Percentiles rank a stretch among this genome's conserved stretches.
Evolutionary conservation across 1,139 yeast species (phyloP).

Genomic region (Pneumocystis oryctolagi): DNA sequence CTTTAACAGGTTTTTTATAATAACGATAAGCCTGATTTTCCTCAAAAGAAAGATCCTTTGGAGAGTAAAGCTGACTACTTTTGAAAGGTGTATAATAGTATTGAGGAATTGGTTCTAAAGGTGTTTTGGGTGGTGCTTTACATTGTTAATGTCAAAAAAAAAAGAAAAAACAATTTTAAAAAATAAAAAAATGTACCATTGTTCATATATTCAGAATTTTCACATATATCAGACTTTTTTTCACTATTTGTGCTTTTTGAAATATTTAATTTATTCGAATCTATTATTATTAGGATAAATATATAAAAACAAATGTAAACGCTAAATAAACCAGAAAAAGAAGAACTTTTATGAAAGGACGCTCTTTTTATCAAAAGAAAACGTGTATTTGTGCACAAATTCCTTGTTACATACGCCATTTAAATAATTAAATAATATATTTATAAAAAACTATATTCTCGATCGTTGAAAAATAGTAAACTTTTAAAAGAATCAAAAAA

Average conservation of each 20-base stretch:
- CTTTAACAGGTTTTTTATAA: neutral
- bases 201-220: neutral
- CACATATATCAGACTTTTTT: neutral
- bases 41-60: conserved; percentile 1
- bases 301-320: neutral
- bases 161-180: neutral
- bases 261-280: neutral
- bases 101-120: neutral
- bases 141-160: neutral
- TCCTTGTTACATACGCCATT: neutral
- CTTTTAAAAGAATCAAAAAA: too few species aligned
- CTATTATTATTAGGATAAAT: neutral
- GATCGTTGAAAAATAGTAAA: too few species aligned
- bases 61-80: neutral
- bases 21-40: neutral
- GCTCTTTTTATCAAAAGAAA: neutral
- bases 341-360: neutral
- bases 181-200: neutral
- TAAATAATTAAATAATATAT: too few species aligned
- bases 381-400: neutral
- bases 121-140: neutral
- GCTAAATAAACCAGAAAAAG: neutral
- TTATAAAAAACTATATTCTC: too few species aligned
- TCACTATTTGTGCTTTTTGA: neutral
- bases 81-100: neutral